Evolutionary conservation across 768 basidiomycete species (phyloP), one percentile per base, ranked within the genome.

Genomic region (Suillus subalutaceus): DNA sequence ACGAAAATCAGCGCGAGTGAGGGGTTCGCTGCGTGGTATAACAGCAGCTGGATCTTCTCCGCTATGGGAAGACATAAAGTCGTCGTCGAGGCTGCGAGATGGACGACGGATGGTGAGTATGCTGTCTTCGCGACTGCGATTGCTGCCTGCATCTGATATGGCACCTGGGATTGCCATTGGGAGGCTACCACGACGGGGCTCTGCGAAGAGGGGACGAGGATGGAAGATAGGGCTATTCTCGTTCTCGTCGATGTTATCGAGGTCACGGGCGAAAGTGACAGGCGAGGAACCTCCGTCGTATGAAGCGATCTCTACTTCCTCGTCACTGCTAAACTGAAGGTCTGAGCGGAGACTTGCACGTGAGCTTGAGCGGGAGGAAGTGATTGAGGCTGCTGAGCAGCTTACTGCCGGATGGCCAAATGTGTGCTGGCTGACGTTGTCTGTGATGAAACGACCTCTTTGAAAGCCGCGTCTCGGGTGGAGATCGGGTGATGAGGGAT

Each of bases 11-110:
- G 80, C 81, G 64, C 72, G 72, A 40, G 72, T 73, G 8, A 63
- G 69, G 1, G 78, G 79, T 59, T 85, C 85, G 44, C 83, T 87
- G 65, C 81, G 81, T 20, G 89, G 84, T 8, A 85, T 81, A 35
- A 72, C 67, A 23, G 71, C 35, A 7, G 69, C 40, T n/a, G 67
- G 72, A 64, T 69, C 71, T 62, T 70, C 73, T 50, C 63, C 73
- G 50, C 63, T 63, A 9, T 60, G 67, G n/a, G 72, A 69, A 23
- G 70, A 69, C 48, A 68, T 67, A 30, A 76, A 71, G 53, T 84
- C 77, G 58, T 88, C 85, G 64, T 89, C 87, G 69, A 88, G 75
- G 70, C 87, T 89, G 68, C 84, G 82, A 71, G 88, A 90, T 26
- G 84, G 83, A 23, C 88, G 81, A 63, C 88, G 84, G n/a, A 88